Evolutionary conservation across 441 rosid species (phyloP).

Genomic region (Gossypium davidsonii): DNA sequence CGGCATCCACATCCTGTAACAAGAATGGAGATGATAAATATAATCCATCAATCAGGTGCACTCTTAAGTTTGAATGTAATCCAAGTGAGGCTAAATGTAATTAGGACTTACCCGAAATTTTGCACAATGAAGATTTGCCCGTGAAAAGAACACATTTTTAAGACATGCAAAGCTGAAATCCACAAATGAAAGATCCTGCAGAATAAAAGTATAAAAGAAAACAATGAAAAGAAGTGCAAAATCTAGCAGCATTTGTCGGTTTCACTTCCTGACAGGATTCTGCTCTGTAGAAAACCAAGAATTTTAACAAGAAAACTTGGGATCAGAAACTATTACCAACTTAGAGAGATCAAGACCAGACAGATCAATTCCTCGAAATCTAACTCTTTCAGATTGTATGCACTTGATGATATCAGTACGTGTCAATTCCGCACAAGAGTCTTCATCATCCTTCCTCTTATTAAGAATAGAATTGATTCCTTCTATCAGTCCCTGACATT

Average conservation of each 20-base stretch:
- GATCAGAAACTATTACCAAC: constrained; percentile 45
- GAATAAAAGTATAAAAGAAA: constrained; percentile 4
- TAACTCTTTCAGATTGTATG: constrained; percentile 68
- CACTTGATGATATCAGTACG: constrained; percentile 83
- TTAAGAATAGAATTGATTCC: constrained; percentile 34
- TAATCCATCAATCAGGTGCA: not conserved
- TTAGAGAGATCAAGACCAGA: constrained; percentile 90
- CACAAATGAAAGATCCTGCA: constrained; percentile 76
- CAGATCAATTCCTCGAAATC: constrained; percentile 83
- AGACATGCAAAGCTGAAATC: constrained; percentile 89
- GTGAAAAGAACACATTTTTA: constrained; percentile 81
- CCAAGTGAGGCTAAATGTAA: not conserved
- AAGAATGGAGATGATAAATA: constrained; percentile 12
- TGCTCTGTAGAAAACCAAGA: constrained; percentile 3
- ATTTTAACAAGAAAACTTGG: not conserved
- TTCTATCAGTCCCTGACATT: constrained; percentile 65
- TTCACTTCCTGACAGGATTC: not conserved
- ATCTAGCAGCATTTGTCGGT: not conserved
- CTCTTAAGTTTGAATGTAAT: not conserved
- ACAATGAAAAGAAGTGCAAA: constrained; percentile 8
- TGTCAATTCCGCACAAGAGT: constrained; percentile 55
- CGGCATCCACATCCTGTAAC: constrained; percentile 75
- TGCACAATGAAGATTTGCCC: constrained; percentile 82
- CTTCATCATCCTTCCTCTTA: constrained; percentile 56
- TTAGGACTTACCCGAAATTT: constrained; percentile 62